Evolutionary conservation across 164 flowering plant species (phyloP), one percentile per base, ranked within the genome.

Genomic region (Kalanchoe fedtschenkoi): DNA sequence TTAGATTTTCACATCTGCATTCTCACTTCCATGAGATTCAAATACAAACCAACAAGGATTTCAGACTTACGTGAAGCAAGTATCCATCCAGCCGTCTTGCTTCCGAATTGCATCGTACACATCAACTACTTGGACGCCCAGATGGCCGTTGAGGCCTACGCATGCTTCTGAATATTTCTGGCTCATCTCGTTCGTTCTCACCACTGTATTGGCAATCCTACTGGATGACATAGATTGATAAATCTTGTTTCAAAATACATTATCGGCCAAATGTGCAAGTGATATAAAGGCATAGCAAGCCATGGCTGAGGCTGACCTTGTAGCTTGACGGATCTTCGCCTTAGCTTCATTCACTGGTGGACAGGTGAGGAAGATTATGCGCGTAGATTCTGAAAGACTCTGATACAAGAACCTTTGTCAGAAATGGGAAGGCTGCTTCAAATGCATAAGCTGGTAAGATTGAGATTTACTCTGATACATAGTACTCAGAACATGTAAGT

Each of bases 141-240:
- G 65, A 93, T 63, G 10, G 72, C 92, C 69, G 83, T 74, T 44
- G 90, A 22, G 22, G 61, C 83, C 76, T 73, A 85, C 62, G 67
- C 91, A 87, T 57, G 97, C 97, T 53, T 90, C 95, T 41, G 99
- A 83, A 72, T 93, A 90, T 53, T 13, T 68, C 66, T 71, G 66
- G 70, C 92, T 87, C 5, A 69, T 58, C 63, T 87, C 91, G 72
- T 93, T 93, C 70, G 95, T 81, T 38, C 99, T 79, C 26, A 68
- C 82, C 37, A 85, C 66, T 38, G 75, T 73, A 37, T 84, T 77
- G 17, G 85, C 73, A n/a, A 46, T 0, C 58, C 30, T 39, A 68
- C 96, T 89, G 83, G 5, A 65, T 66, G n/a, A 65, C 65, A 17
- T 10, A 70, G 24, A 22, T n/a, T n/a, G n/a, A n/a, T n/a, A n/a